Evolutionary conservation across 1,284 basidiomycete species (phyloP).

Genomic region (Moesziomyces antarcticus): DNA sequence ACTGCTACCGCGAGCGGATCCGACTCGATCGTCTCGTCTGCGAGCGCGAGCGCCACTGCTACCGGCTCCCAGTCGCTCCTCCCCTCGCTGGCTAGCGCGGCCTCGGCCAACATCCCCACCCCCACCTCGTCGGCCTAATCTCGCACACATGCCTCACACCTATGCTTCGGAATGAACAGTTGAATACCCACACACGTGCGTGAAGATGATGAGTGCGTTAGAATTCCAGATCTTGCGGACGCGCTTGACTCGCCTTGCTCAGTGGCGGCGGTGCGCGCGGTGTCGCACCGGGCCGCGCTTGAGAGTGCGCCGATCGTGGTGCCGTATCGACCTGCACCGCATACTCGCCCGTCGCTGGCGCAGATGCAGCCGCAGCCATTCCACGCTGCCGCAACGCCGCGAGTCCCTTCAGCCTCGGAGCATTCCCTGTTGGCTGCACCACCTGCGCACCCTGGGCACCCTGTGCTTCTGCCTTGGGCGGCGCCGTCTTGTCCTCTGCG

Average conservation of each 20-base stretch:
- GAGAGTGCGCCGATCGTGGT: conserved; percentile 9
- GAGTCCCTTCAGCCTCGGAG: conserved; percentile 21
- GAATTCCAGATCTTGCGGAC: conserved; percentile 35
- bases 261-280: background rate
- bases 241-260: conserved; percentile 15
- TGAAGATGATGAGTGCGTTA: conserved; percentile 1
- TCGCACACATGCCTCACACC: background rate
- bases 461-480: background rate
- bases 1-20: conserved; percentile 12
- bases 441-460: no score
- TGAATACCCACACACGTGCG: no score
- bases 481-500: background rate
- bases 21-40: conserved; percentile 20
- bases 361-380: conserved; percentile 22
- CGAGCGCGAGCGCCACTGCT: background rate
- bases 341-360: conserved; percentile 8
- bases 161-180: no score
- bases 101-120: conserved; percentile 11
- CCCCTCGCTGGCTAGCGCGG: conserved; percentile 6
- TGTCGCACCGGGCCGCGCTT: background rate
- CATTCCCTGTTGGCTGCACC: background rate
- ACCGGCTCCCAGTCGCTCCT: conserved; percentile 3
- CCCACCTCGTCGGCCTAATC: conserved; percentile 11
- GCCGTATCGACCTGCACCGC: conserved; percentile 28
- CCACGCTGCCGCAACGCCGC: conserved; percentile 35